Evolutionary conservation across 208 protist species (phyloP).

Genomic region (Angomonas deanei): DNA sequence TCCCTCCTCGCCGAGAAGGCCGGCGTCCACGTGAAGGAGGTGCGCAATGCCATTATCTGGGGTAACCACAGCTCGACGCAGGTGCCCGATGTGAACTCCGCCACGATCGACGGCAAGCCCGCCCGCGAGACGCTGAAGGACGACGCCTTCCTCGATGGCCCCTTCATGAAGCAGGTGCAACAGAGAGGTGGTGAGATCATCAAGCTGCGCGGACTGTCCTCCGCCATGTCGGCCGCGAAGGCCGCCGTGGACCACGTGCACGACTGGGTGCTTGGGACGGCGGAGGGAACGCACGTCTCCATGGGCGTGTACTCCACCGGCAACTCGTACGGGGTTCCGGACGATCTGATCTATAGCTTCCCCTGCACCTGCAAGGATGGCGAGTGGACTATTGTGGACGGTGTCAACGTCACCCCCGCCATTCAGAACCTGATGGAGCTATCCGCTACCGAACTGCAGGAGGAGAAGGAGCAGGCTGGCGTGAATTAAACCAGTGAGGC

Average conservation of each 20-base stretch:
- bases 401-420: slow-evolving; percentile 22
- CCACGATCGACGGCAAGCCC: slow-evolving; percentile 44
- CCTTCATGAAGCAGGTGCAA: slow-evolving; percentile 88
- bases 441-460: slow-evolving; percentile 41
- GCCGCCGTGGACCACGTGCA: slow-evolving; percentile 65
- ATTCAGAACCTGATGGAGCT: slow-evolving; percentile 27
- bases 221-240: slow-evolving; percentile 92
- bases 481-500: background rate
- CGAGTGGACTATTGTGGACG: slow-evolving; percentile 80
- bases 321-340: slow-evolving; percentile 86
- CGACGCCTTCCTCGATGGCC: slow-evolving; percentile 54
- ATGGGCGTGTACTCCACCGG: slow-evolving; percentile 92
- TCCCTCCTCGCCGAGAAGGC: slow-evolving; percentile 79
- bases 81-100: slow-evolving; percentile 90
- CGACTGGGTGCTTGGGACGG: slow-evolving; percentile 67
- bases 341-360: slow-evolving; percentile 93
- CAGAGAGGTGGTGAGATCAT: slow-evolving; percentile 92
- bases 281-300: slow-evolving; percentile 64
- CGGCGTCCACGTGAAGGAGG: slow-evolving; percentile 45
- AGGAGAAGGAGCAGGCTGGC: slow-evolving; percentile 32
- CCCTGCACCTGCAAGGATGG: slow-evolving; percentile 85
- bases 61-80: slow-evolving; percentile 95
- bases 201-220: slow-evolving; percentile 71
- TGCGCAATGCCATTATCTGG: slow-evolving; percentile 93
- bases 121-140: slow-evolving; percentile 58